A percentile compares a stretch with the other conserved stretches of the same genome.
phyloP scores from a whole-genome alignment of 148 eudicot genomes.

The Rhododendron ferrugineum region DNA sequence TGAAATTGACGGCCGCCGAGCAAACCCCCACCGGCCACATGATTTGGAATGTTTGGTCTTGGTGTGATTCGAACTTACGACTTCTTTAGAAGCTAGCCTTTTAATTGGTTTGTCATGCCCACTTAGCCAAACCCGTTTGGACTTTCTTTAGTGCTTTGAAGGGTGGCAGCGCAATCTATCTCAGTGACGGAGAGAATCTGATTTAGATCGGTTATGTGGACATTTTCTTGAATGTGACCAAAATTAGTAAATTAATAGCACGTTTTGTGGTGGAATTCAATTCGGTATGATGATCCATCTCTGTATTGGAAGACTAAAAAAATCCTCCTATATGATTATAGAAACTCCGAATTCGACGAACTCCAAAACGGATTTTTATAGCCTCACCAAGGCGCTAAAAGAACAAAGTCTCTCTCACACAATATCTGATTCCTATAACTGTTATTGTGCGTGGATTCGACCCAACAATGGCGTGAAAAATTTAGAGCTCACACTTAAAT shows the following conservation, averaged over 20 bases:
- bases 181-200: not conserved
- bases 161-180: not conserved
- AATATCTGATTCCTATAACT: no score
- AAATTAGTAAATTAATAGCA: not conserved
- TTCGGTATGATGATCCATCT: not conserved
- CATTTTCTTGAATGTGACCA: not conserved
- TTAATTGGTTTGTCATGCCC: no score
- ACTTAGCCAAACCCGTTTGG: not conserved
- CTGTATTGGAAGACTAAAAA: not conserved
- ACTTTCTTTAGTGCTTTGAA: not conserved
- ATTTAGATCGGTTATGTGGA: not conserved
- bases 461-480: not conserved
- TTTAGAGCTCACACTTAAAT: no score
- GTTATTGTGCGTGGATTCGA: not conserved
- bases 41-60: no score
- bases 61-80: not conserved
- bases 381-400: no score
- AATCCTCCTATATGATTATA: no score
- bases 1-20: not conserved
- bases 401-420: no score
- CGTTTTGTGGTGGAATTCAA: not conserved
- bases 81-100: not conserved
- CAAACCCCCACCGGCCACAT: not conserved
- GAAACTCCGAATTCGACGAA: not conserved
- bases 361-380: not conserved